Percentiles rank a stretch among this genome's conserved stretches.
Conservation (phyloP, 805 yeast genomes). For the Jamesozyma rosinii region DNA sequence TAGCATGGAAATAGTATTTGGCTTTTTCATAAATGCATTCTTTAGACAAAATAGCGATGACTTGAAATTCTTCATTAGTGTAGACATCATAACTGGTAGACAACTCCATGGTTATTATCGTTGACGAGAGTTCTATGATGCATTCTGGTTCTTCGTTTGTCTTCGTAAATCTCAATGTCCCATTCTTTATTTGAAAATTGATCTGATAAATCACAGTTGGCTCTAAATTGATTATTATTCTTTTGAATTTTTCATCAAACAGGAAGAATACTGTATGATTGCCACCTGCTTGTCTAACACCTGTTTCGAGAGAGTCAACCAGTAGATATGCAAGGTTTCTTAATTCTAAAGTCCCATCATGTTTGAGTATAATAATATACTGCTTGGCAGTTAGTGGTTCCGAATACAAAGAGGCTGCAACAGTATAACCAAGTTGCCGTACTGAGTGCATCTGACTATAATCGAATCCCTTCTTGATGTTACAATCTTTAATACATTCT, state of each 20-base stretch:
- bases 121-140: constrained; percentile 4
- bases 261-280: constrained; percentile 2
- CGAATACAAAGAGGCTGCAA: constrained; percentile 9
- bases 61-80: constrained; percentile 10
- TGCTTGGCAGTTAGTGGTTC: constrained; percentile 9
- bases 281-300: constrained; percentile 1
- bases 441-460: neutral
- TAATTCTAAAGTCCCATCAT: constrained; percentile 15
- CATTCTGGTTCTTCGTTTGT: constrained; percentile 2
- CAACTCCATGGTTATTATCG: constrained; percentile 9
- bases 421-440: constrained; percentile 10
- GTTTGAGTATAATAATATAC: constrained; percentile 14
- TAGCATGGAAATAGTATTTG: constrained; percentile 7
- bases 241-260: constrained; percentile 9
- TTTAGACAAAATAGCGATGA: constrained; percentile 9
- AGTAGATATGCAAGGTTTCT: constrained; percentile 1
- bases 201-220: constrained; percentile 8
- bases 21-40: neutral
- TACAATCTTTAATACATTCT: neutral
- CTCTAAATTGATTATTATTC: constrained; percentile 10
- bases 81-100: constrained; percentile 9
- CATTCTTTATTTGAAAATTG: constrained; percentile 3
- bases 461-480: neutral
- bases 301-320: constrained; percentile 11
- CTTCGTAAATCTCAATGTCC: constrained; percentile 7